Conservation (phyloP, 2,329 filamentous ascomycete genomes). For the Trichoderma aggressivum region DNA sequence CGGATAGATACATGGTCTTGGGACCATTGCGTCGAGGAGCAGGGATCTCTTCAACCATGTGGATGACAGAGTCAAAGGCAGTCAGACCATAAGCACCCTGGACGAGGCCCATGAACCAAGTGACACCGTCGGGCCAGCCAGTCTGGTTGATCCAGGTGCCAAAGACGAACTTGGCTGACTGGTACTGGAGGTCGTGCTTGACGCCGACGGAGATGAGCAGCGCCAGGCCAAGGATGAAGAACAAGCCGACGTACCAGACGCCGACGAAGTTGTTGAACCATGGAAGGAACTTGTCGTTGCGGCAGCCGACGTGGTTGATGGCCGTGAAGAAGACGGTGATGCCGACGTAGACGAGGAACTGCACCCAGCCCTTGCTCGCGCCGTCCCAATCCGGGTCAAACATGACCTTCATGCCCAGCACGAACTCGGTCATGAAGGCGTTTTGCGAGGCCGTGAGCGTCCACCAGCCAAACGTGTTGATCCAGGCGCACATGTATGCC, state of each 20-base stretch:
- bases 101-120: slow-evolving; percentile 57
- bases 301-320: slow-evolving; percentile 51
- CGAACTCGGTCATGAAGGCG: slow-evolving; percentile 57
- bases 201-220: slow-evolving; percentile 51
- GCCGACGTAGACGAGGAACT: slow-evolving; percentile 54
- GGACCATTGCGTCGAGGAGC: slow-evolving; percentile 49
- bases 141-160: slow-evolving; percentile 43
- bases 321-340: slow-evolving; percentile 46
- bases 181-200: slow-evolving; percentile 42
- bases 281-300: slow-evolving; percentile 38
- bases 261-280: slow-evolving; percentile 57
- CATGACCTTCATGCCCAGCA: slow-evolving; percentile 54
- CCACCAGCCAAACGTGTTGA: slow-evolving; percentile 60
- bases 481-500: slow-evolving; percentile 58
- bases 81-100: slow-evolving; percentile 55
- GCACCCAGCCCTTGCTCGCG: slow-evolving; percentile 46
- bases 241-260: slow-evolving; percentile 49
- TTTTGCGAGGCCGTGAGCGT: slow-evolving; percentile 53
- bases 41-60: slow-evolving; percentile 57
- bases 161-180: slow-evolving; percentile 51
- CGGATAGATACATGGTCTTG: slow-evolving; percentile 50
- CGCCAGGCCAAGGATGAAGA: slow-evolving; percentile 49
- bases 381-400: slow-evolving; percentile 48
- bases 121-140: slow-evolving; percentile 53
- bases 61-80: slow-evolving; percentile 57